phyloP scores from a whole-genome alignment of 306 rosid species.

The Quercus engelmannii region DNA sequence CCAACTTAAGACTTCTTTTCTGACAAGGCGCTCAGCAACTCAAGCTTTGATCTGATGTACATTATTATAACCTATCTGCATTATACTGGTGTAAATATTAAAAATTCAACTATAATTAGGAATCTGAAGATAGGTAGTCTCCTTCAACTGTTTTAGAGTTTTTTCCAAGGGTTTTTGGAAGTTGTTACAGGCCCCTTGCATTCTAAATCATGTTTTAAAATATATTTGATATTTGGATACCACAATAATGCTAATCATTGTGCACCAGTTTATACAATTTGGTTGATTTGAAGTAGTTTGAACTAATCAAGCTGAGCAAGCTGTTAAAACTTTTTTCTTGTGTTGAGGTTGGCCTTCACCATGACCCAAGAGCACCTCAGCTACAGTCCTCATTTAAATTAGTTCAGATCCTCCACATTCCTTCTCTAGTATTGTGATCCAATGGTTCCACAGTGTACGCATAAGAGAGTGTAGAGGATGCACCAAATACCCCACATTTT shows the following conservation, averaged over 20 bases:
- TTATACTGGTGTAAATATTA: background rate
- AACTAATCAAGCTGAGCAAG: background rate
- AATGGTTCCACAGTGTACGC: background rate
- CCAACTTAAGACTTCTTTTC: background rate
- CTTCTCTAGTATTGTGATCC: background rate
- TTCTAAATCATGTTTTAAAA: background rate
- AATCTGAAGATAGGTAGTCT: too few species aligned
- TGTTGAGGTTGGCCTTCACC: background rate
- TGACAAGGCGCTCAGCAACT: background rate
- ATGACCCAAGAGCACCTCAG: background rate
- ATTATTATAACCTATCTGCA: background rate
- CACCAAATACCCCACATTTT: background rate
- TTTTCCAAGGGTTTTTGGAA: background rate
- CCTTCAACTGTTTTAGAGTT: background rate
- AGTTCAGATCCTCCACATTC: background rate
- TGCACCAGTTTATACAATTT: background rate
- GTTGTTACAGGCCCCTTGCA: background rate
- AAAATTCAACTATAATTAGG: background rate
- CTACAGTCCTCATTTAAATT: background rate
- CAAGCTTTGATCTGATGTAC: background rate
- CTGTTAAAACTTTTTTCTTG: background rate
- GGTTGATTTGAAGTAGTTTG: background rate
- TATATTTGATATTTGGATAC: background rate
- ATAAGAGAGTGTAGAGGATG: background rate
- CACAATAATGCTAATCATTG: background rate